Evolutionary conservation across 169 alveolate genomes (phyloP).

Genomic region (Plasmodium sp.): DNA sequence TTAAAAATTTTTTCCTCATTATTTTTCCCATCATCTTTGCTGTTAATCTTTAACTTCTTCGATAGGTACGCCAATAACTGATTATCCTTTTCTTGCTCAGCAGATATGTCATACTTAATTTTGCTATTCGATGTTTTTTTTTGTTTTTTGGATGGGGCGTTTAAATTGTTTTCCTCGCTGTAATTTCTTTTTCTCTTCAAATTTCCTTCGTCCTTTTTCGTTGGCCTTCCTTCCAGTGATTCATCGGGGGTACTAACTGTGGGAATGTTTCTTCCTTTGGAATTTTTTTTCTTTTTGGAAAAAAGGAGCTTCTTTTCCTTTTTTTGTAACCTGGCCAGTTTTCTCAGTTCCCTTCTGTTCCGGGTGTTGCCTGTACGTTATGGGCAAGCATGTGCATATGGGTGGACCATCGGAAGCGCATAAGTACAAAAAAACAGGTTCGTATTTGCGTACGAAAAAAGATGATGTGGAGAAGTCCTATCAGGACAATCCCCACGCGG

Average conservation of each 20-base stretch:
- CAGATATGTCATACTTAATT: constrained; percentile 33
- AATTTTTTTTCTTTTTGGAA: constrained; percentile 45
- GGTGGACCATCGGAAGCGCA: neutral
- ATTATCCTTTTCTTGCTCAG: constrained; percentile 75
- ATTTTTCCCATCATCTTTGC: constrained; percentile 19
- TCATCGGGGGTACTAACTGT: neutral
- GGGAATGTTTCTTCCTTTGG: neutral
- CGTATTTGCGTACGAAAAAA: neutral
- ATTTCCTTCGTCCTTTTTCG: neutral
- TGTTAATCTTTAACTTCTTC: constrained; percentile 57
- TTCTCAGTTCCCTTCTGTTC: constrained; percentile 77
- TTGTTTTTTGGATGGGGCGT: neutral
- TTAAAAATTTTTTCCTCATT: constrained; percentile 70
- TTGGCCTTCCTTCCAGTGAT: neutral
- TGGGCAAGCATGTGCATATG: neutral
- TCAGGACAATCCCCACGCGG: neutral
- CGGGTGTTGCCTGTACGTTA: constrained; percentile 38
- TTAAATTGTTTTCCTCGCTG: constrained; percentile 8
- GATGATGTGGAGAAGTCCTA: neutral
- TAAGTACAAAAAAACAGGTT: neutral
- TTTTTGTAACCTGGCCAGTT: constrained; percentile 72
- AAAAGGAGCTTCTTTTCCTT: constrained; percentile 78
- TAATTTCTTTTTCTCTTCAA: constrained; percentile 3
- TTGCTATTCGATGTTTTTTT: neutral
- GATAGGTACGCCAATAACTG: constrained; percentile 73